Base-by-base conservation (phyloP, 2,329 filamentous ascomycete species). In the Fusarium sp. region DNA sequence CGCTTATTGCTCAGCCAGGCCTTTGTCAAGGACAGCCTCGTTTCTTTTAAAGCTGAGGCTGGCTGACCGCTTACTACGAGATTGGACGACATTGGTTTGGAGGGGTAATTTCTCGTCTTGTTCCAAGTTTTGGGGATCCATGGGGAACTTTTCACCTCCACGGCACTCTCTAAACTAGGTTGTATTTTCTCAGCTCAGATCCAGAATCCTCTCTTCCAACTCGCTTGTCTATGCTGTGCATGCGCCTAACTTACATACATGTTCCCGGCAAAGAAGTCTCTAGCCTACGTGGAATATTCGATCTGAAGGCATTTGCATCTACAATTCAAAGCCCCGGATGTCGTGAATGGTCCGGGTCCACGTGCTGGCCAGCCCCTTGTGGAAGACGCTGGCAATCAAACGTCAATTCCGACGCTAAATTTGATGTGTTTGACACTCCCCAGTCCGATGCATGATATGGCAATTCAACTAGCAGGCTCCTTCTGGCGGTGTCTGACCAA, bases 21-120 rank as follows among this genome's bases (percentile, higher is more conserved):
- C 71, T 48, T 35, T 58, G 65, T 63, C 68, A 72, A 64, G 73
- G 73, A 75, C 75, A 73, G 68, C 73, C 73, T 75, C 71, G 71
- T 70, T 67, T 66, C 60, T 42, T 26, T 42, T 43, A 43, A 63
- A 71, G 58, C 64, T 64, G 72, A 75, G 73, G 73, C 74, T 75
- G 73, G 69, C 72, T 75, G 74, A 75, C 74, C 73, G 74, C 74
- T 68, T 52, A 59, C 53, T 42, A 57, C 46, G 39, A 66, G 58
- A 71, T 63, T 65, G 65, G 70, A 74, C 70, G 63, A 60, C 63
- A 52, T 63, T 57, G 63, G 23, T 47, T 64, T 60, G 44, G 57
- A 64, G 67, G 67, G 57, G 66, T 38, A 60, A 46, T 24, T 44
- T 63, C 39, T 49, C 39, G 43, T 42, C 57, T 44, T 57, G 21